A percentile compares a stretch with the other conserved stretches of the same genome.
These are phyloP conservation scores for Mucuna pruriens DNA, from an alignment of 306 rosid genomes.

Conservation along the genomic window DNA sequence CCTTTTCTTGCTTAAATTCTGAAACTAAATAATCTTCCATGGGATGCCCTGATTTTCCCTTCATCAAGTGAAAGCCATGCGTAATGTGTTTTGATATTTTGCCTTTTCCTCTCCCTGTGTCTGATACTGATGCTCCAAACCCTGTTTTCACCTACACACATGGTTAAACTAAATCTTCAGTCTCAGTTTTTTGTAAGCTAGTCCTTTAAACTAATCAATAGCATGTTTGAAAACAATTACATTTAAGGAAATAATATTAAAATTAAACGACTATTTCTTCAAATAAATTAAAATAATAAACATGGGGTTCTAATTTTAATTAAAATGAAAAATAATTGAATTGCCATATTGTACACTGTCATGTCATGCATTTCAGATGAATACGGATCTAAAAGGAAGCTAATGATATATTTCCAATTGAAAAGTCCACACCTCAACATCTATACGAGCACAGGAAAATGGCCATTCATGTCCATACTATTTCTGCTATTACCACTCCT, in stretches of 20 bases:
- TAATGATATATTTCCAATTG: background rate
- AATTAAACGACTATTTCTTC: too few species aligned
- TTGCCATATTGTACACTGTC: slow-evolving; percentile 2
- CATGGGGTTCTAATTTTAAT: background rate
- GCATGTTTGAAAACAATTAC: background rate
- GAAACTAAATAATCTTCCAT: slow-evolving; percentile 77
- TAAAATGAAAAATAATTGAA: background rate
- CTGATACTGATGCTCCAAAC: slow-evolving; percentile 49
- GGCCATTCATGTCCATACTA: slow-evolving; percentile 15
- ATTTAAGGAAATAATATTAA: background rate
- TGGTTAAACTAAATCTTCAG: background rate
- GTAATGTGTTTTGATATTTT: slow-evolving; percentile 51
- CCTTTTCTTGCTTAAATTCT: slow-evolving; percentile 55
- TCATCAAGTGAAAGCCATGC: slow-evolving; percentile 68
- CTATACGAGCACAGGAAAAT: background rate
- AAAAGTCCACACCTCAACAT: slow-evolving; percentile 22
- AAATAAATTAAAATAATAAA: background rate
- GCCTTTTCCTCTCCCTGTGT: slow-evolving; percentile 67
- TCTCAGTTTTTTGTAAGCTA: background rate
- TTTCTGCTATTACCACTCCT: background rate
- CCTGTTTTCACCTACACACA: slow-evolving; percentile 47
- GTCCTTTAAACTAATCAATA: background rate
- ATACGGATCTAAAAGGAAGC: background rate
- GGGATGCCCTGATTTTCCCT: slow-evolving; percentile 70
- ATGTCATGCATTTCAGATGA: background rate